phyloP scores from a whole-genome alignment of 306 rosid species.

The Cucumis hystrix region DNA sequence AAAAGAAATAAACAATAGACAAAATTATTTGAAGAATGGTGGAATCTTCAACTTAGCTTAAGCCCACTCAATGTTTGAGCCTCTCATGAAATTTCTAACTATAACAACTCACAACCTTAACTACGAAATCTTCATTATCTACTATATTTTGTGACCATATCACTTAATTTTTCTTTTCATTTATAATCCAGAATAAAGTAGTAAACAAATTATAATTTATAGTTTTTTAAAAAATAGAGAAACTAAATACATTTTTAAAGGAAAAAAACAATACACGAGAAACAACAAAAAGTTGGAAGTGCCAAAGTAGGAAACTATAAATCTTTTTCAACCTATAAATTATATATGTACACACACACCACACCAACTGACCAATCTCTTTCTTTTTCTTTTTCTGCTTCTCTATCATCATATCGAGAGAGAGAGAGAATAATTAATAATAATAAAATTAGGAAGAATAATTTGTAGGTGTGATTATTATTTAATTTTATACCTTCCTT shows the following conservation, averaged over 20 bases:
- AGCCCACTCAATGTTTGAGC: too few relatives aligned
- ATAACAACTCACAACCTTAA: too few relatives aligned
- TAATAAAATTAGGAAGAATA: slow-evolving; percentile 32
- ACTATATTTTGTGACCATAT: too few relatives aligned
- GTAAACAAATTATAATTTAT: too few relatives aligned
- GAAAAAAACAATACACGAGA: not conserved
- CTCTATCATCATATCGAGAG: slow-evolving; percentile 39
- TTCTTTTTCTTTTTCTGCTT: slow-evolving; percentile 18
- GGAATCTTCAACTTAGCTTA: too few relatives aligned
- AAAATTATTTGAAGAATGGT: too few relatives aligned
- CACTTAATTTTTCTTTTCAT: too few relatives aligned
- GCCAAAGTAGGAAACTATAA: not conserved
- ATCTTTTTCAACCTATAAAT: slow-evolving; percentile 3
- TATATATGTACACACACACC: slow-evolving; percentile 19
- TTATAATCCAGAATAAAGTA: too few relatives aligned
- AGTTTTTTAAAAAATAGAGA: not conserved
- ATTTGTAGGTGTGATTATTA: slow-evolving; percentile 26
- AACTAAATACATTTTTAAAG: not conserved
- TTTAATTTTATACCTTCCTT: not conserved
- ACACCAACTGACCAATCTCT: slow-evolving; percentile 33
- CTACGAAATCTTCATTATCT: too few relatives aligned
- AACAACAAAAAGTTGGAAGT: not conserved
- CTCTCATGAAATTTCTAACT: too few relatives aligned
- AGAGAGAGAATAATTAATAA: slow-evolving; percentile 64
- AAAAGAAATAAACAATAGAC: too few relatives aligned